These are phyloP conservation scores for Chrysochromulina tobinii DNA, from an alignment of 78 protist species.

Conservation along the genomic window DNA sequence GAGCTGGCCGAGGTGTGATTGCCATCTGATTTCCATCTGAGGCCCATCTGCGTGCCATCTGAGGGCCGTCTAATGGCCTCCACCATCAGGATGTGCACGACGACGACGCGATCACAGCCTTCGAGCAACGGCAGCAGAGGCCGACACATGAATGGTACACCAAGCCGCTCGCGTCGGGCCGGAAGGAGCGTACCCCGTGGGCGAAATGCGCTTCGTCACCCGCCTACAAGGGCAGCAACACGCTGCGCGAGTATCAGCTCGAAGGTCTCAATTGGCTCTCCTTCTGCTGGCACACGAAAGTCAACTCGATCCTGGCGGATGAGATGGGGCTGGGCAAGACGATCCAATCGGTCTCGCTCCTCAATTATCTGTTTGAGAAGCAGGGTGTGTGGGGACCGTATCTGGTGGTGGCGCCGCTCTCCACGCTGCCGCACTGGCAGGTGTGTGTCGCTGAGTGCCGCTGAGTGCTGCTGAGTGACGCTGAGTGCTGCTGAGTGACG, in stretches of 20 bases:
- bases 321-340: conserved; percentile 92
- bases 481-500: too few relatives aligned
- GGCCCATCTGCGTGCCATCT: too few relatives aligned
- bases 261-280: conserved; percentile 73
- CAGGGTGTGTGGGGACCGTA: conserved; percentile 81
- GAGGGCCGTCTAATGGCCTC: too few relatives aligned
- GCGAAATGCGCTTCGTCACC: conserved; percentile 18
- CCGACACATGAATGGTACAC: too few relatives aligned
- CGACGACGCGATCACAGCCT: background rate
- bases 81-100: background rate
- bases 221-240: conserved; percentile 27
- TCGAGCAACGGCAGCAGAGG: background rate
- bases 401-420: conserved; percentile 92
- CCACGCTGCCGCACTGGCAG: conserved; percentile 32
- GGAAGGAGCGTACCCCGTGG: conserved; percentile 43
- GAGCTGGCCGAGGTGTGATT: background rate
- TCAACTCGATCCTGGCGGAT: conserved; percentile 64
- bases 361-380: background rate
- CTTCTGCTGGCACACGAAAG: conserved; percentile 32
- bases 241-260: conserved; percentile 91
- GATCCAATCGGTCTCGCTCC: conserved; percentile 54
- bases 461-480: too few relatives aligned
- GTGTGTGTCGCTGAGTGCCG: conserved; percentile 35
- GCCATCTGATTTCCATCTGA: too few relatives aligned
- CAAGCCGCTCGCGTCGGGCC: background rate